Evolutionary conservation across 352 stramenopile genomes (phyloP).

Genomic region (Hyaloperonospora arabidopsidis): DNA sequence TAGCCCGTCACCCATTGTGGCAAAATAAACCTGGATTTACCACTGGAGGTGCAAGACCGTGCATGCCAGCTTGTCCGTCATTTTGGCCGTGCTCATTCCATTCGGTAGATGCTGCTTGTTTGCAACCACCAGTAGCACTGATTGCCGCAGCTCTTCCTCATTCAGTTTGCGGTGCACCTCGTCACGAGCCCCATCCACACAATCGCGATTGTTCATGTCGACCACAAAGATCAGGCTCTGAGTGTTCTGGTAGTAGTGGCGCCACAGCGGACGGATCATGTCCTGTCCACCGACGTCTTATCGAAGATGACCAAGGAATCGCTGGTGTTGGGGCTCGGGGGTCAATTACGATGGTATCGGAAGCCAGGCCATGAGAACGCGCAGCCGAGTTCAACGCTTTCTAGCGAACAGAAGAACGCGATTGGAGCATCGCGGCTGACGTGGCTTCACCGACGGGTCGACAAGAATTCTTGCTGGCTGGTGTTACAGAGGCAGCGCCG

Average conservation of each 20-base stretch:
- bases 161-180: constrained; percentile 98
- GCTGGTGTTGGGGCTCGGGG: too few species aligned
- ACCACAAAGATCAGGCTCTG: constrained; percentile 99
- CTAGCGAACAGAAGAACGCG: too few species aligned
- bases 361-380: too few species aligned
- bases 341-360: too few species aligned
- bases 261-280: constrained; percentile 97
- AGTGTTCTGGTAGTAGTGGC: constrained; percentile 99
- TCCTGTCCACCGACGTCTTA: constrained; percentile 99
- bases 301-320: too few species aligned
- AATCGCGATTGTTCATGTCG: constrained; percentile 97
- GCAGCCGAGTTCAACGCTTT: too few species aligned
- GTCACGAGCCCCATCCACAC: constrained; percentile 94
- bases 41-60: constrained; percentile 96
- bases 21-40: constrained; percentile 99
- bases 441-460: too few species aligned
- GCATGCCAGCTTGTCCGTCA: constrained; percentile 98
- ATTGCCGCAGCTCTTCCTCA: constrained; percentile 96
- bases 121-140: constrained; percentile 95
- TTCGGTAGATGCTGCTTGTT: constrained; percentile 99
- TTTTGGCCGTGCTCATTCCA: constrained; percentile 90
- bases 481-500: too few species aligned
- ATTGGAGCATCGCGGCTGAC: too few species aligned
- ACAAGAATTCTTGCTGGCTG: too few species aligned
- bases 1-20: constrained; percentile 96